Evolutionary conservation across 805 yeast genomes (phyloP).

Genomic region (Clavispora vitiphila): DNA sequence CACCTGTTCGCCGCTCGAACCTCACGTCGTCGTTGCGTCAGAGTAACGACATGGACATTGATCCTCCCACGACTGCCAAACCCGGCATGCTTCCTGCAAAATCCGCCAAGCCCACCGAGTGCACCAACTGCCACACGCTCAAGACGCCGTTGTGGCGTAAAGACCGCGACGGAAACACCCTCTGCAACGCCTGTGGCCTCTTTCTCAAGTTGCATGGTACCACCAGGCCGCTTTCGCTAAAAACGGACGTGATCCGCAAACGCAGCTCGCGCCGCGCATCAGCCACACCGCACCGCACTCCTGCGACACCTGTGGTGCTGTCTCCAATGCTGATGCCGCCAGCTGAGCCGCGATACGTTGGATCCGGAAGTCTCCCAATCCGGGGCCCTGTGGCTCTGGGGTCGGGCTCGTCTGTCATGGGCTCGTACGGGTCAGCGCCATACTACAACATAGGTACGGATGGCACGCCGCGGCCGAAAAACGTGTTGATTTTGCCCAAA

Average conservation of each 20-base stretch:
- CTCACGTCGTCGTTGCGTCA: slow-evolving; percentile 12
- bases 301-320: neutral
- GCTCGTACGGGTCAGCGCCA: slow-evolving; percentile 6
- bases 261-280: slow-evolving; percentile 40
- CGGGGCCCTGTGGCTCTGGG: slow-evolving; percentile 6
- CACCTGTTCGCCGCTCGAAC: slow-evolving; percentile 7
- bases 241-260: slow-evolving; percentile 55
- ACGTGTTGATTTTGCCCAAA: slow-evolving; percentile 38
- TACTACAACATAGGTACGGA: slow-evolving; percentile 8
- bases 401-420: neutral
- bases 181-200: slow-evolving; percentile 63
- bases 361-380: slow-evolving; percentile 6
- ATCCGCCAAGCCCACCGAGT: slow-evolving; percentile 30
- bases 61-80: neutral
- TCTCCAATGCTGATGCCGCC: neutral
- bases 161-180: slow-evolving; percentile 53
- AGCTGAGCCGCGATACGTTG: slow-evolving; percentile 3
- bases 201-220: slow-evolving; percentile 59
- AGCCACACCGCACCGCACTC: slow-evolving; percentile 5
- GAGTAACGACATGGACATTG: neutral
- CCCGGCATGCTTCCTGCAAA: neutral
- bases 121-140: slow-evolving; percentile 53
- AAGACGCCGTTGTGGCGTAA: slow-evolving; percentile 63
- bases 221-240: slow-evolving; percentile 52
- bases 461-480: slow-evolving; percentile 23